A percentile compares a stretch with the other conserved stretches of the same genome.
Conservation (phyloP, 2,329 filamentous ascomycete genomes). For the Clarireedia homoeocarpa region DNA sequence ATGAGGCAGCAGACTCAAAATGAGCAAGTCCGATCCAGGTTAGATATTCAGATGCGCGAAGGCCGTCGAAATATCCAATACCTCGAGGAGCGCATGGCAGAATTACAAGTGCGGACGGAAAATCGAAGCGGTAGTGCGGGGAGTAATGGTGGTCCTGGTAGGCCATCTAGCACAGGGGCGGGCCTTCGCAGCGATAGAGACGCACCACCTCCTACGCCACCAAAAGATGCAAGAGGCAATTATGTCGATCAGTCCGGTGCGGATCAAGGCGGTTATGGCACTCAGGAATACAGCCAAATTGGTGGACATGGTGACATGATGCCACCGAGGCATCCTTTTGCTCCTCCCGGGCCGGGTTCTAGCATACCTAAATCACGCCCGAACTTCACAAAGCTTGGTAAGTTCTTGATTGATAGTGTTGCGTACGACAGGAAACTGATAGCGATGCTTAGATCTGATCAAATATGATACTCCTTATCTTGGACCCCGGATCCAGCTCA, state of each 20-base stretch:
- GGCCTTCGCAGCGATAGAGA: conserved; percentile 38
- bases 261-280: conserved; percentile 58
- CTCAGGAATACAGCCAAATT: conserved; percentile 46
- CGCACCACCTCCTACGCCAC: conserved; percentile 56
- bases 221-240: conserved; percentile 56
- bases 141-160: conserved; percentile 41
- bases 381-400: conserved; percentile 95
- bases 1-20: conserved; percentile 97
- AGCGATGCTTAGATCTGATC: conserved; percentile 67
- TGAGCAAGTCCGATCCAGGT: conserved; percentile 77
- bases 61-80: conserved; percentile 90
- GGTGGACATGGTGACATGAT: conserved; percentile 65
- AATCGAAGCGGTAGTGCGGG: conserved; percentile 60
- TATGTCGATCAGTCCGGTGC: conserved; percentile 35
- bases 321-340: conserved; percentile 74
- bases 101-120: conserved; percentile 76
- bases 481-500: conserved; percentile 94
- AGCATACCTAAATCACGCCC: conserved; percentile 66
- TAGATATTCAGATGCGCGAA: conserved; percentile 92
- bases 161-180: conserved; percentile 36
- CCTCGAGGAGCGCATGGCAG: conserved; percentile 84
- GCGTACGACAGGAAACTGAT: conserved; percentile 11
- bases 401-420: conserved; percentile 26
- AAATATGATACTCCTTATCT: conserved; percentile 97
- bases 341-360: conserved; percentile 60